These are phyloP conservation scores for Anacardium occidentale DNA, from an alignment of 345 rosid genomes.

Conservation along the genomic window DNA sequence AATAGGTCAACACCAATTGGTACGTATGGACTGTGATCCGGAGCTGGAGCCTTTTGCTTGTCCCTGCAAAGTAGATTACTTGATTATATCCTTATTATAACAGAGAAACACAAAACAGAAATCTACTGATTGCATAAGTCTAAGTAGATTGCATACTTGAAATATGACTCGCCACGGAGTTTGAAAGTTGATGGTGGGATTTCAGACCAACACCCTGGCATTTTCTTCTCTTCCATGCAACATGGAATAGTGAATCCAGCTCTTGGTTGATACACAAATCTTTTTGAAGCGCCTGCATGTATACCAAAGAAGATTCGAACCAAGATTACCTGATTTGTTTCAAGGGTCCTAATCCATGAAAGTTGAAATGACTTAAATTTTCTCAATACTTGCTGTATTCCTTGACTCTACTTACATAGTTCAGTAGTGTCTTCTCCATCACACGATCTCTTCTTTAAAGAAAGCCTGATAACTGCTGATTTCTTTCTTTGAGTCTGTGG, in stretches of 20 bases:
- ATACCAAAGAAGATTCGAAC: background rate
- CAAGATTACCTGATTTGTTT: background rate
- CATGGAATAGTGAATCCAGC: slow-evolving; percentile 57
- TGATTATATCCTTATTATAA: slow-evolving; percentile 1
- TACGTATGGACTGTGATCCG: slow-evolving; percentile 54
- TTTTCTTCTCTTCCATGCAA: slow-evolving; percentile 41
- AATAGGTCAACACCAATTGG: slow-evolving; percentile 85
- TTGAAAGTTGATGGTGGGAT: slow-evolving; percentile 69
- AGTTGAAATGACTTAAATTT: background rate
- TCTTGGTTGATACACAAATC: slow-evolving; percentile 52
- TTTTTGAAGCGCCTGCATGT: slow-evolving; percentile 56
- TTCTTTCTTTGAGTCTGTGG: slow-evolving; percentile 41
- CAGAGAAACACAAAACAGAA: slow-evolving; percentile 10
- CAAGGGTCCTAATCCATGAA: background rate
- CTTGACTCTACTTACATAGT: slow-evolving; percentile 42
- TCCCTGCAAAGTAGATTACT: slow-evolving; percentile 51
- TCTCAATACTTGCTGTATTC: too few relatives aligned
- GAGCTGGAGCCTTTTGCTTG: slow-evolving; percentile 71
- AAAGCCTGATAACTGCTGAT: slow-evolving; percentile 52
- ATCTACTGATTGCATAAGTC: background rate
- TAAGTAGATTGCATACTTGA: slow-evolving; percentile 47
- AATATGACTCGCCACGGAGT: slow-evolving; percentile 61
- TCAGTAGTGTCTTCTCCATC: slow-evolving; percentile 58
- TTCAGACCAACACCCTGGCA: slow-evolving; percentile 59
- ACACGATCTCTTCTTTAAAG: slow-evolving; percentile 63